Percentiles rank a stretch among this genome's conserved stretches.
These are phyloP conservation scores for Rutstroemia sydowiana DNA, from an alignment of 2,329 filamentous ascomycete genomes.

Conservation along the genomic window DNA sequence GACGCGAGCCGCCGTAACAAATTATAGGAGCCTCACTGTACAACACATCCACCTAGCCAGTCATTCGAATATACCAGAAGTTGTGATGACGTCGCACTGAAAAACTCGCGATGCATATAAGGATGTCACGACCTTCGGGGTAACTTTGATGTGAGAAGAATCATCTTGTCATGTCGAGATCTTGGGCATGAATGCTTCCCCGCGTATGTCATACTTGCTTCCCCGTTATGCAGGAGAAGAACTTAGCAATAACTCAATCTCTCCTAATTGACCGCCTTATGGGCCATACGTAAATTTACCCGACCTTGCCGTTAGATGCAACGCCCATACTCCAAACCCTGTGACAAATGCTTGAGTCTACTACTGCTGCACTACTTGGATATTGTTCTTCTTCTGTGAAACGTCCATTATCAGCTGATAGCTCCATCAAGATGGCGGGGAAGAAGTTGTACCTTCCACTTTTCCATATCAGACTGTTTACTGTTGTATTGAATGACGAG, in stretches of 20 bases:
- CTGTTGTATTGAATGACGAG: constrained; percentile 92
- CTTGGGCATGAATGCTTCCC: constrained; percentile 20
- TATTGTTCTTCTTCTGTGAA: constrained; percentile 77
- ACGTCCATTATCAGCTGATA: constrained; percentile 15
- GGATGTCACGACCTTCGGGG: constrained; percentile 8
- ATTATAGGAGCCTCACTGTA: constrained; percentile 32
- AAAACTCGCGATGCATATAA: constrained; percentile 16
- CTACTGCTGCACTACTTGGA: constrained; percentile 76
- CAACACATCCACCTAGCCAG: constrained; percentile 41
- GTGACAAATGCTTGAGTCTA: constrained; percentile 12
- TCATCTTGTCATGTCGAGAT: constrained; percentile 8
- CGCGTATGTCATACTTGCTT: constrained; percentile 21
- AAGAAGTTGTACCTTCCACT: constrained; percentile 77
- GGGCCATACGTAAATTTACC: constrained; percentile 14
- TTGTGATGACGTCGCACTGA: constrained; percentile 22
- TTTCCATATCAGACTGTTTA: constrained; percentile 92
- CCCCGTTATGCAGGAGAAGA: constrained; percentile 11
- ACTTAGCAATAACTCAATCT: background rate
- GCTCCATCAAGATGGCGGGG: background rate
- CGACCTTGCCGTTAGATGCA: constrained; percentile 20
- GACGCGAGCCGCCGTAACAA: constrained; percentile 24
- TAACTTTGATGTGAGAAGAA: constrained; percentile 7
- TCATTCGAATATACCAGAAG: constrained; percentile 17
- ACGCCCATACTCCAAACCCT: constrained; percentile 15
- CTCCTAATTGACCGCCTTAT: constrained; percentile 21